A percentile compares a stretch with the other conserved stretches of the same genome.
These are phyloP conservation scores for Trichoderma aggressivum DNA, from an alignment of 2,329 filamentous ascomycete genomes.

Conservation along the genomic window DNA sequence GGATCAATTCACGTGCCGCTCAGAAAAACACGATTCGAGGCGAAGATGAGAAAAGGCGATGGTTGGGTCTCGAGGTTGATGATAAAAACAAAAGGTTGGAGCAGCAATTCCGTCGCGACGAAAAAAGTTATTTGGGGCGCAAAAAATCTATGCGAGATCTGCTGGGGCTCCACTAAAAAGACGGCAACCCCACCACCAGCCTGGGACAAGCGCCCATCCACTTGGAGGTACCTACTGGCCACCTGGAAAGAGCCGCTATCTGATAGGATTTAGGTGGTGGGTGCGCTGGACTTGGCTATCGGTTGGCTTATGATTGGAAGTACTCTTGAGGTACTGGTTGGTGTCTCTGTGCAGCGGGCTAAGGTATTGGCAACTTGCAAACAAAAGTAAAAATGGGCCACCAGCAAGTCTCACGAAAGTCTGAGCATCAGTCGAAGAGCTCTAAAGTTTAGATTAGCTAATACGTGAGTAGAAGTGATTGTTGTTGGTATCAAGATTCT, in stretches of 20 bases:
- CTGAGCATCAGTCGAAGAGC: background rate
- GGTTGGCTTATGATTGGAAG: background rate
- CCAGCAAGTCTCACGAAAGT: background rate
- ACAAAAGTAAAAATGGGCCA: background rate
- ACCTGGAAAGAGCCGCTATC: background rate
- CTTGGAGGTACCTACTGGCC: background rate
- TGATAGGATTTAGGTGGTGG: background rate
- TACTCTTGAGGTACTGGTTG: background rate
- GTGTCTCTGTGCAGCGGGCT: background rate
- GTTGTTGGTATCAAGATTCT: background rate
- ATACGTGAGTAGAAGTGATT: background rate
- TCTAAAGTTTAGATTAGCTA: background rate
- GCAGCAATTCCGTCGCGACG: slow-evolving; percentile 21
- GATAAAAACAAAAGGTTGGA: slow-evolving; percentile 10
- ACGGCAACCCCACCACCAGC: slow-evolving; percentile 15
- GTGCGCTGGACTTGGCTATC: background rate
- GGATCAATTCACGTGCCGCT: background rate
- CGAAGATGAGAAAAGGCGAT: background rate
- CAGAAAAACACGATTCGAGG: background rate
- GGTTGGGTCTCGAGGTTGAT: background rate
- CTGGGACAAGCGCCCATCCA: background rate
- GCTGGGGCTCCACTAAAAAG: slow-evolving; percentile 9
- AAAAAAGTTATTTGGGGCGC: slow-evolving; percentile 17
- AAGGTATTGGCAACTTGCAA: background rate
- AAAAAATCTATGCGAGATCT: slow-evolving; percentile 20